Evolutionary conservation across 2,329 filamentous ascomycete species (phyloP), one percentile per base, ranked within the genome.

Genomic region (Capronia americana): DNA sequence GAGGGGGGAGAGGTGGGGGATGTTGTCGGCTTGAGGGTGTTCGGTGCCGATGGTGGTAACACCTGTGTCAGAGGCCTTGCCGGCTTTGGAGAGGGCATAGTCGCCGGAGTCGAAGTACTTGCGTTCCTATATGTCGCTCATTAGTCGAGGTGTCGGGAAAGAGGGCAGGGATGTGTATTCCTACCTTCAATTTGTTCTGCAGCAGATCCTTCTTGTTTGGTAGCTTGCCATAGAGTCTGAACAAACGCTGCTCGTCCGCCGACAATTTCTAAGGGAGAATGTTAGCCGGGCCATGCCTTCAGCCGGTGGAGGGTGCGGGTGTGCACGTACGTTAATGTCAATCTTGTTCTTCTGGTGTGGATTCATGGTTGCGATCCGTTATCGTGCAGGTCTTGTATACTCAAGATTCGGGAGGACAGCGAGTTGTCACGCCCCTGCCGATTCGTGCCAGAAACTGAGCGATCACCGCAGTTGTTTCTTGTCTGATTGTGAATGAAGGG

Each of bases 331-430:
- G 85, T 87, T 93, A 82, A 97, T 86, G 82, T 99, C 95, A 76
- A 98, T 87, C 86, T 99, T 98, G 86, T 97, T 97, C 87, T 96
- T 93, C 86, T 97, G 92, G 80, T 93, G 92, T 74, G 94, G 94
- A 80, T 97, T 97, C 92, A 98, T 96, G 34, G 48, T 73, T 41
- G 56, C 23, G n/a, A 38, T 59, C 32, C 28, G 41, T 61, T 55
- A 30, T 50, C 56, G 24, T 44, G 41, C 38, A 4, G n/a, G 17
- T 50, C 12, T 58, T 34, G 26, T 24, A 34, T 32, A n/a, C 34
- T 46, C n/a, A 7, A 44, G 17, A n/a, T n/a, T n/a, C 17, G 38
- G 8, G 17, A 44, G 17, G 4, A 20, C 28, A 20, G 26, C 17
- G 23, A 34, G 28, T 14, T 17, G 28, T 20, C 4, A 12, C 24